Conservation (phyloP, 139 green algal genomes). For the Tetradesmus obliquus region DNA sequence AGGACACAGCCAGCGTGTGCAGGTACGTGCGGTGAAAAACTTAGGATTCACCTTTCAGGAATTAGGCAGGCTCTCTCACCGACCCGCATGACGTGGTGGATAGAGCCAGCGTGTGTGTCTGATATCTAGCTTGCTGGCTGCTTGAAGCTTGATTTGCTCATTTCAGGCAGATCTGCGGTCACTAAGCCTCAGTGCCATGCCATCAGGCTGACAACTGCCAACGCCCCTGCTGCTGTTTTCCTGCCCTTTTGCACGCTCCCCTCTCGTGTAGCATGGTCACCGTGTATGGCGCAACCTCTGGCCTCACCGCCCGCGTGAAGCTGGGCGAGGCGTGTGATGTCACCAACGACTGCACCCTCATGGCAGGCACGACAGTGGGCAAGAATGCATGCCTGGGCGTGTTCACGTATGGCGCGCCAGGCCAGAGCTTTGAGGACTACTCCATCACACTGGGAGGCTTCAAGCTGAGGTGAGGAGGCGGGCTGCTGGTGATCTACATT, state of each 20-base stretch:
- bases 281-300: background rate
- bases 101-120: too few species aligned
- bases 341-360: background rate
- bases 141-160: too few species aligned
- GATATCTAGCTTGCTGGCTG: too few species aligned
- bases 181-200: too few species aligned
- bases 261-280: background rate
- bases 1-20: background rate
- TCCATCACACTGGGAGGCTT: background rate
- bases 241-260: background rate
- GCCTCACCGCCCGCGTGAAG: background rate
- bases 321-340: background rate
- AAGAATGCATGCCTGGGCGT: background rate
- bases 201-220: too few species aligned
- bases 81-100: too few species aligned
- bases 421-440: background rate
- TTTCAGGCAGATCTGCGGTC: too few species aligned
- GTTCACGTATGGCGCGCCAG: background rate
- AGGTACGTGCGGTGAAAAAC: too few species aligned
- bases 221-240: too few species aligned
- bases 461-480: background rate
- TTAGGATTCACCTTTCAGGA: too few species aligned
- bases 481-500: too few species aligned
- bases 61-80: too few species aligned
- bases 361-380: background rate